A percentile compares a stretch with the other conserved stretches of the same genome.
These are phyloP conservation scores for Begonia peltatifolia DNA, from an alignment of 306 rosid genomes.

Conservation along the genomic window DNA sequence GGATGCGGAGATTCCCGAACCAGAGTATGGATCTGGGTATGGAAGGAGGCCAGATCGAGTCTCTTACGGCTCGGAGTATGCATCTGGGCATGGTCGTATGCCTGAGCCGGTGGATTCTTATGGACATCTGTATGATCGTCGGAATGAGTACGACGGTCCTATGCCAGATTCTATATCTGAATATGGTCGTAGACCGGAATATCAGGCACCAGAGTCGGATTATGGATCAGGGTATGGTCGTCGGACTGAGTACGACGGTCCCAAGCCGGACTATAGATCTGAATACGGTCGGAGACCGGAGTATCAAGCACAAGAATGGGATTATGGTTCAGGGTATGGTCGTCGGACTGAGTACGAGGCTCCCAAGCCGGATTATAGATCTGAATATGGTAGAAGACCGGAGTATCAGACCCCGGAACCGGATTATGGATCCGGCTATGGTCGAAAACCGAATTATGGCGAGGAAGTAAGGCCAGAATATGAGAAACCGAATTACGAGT, in stretches of 20 bases:
- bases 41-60: constrained; percentile 7
- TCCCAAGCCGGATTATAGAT: not conserved
- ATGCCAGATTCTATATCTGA: constrained; percentile 4
- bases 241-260: not conserved
- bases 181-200: constrained; percentile 8
- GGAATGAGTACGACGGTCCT: not conserved
- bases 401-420: constrained; percentile 2
- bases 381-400: constrained; percentile 9
- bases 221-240: constrained; percentile 9
- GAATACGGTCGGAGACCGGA: constrained; percentile 1
- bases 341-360: constrained; percentile 8
- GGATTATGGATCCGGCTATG: constrained; percentile 20
- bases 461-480: constrained; percentile 18
- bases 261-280: too few species aligned
- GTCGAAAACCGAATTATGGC: constrained; percentile 30
- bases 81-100: constrained; percentile 13
- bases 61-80: not conserved
- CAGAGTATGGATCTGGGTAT: constrained; percentile 13
- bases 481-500: constrained; percentile 15
- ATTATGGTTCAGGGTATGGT: constrained; percentile 10
- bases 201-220: not conserved
- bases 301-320: constrained; percentile 1
- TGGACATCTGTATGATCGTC: constrained; percentile 9
- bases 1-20: not conserved
- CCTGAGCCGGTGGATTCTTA: constrained; percentile 1